Base-by-base conservation (phyloP, 345 rosid genomes). In the Eucalyptus lansdowneana region DNA sequence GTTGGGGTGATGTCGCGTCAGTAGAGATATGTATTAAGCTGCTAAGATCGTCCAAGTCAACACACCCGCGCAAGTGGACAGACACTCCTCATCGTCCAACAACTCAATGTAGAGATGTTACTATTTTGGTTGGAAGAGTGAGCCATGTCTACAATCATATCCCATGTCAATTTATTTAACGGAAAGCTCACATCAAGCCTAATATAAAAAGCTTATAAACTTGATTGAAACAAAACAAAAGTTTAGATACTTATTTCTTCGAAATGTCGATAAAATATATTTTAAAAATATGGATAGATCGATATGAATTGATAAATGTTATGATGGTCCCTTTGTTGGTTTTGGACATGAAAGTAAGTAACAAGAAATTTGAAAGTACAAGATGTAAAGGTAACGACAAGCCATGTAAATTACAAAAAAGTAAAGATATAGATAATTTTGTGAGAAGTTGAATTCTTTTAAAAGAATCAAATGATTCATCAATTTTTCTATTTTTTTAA, bases 381-480 rank as follows among this genome's bases (percentile, higher is more conserved):
- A 34, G 3, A 3, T 15, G 2, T 34, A 9, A 21, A 34, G 12
- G 44, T 19, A 34, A 17, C 0, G 44, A 17, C 24, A 3, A 69
- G 24, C 24, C 42, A 69, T 31, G 24, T 34, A 17, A 69, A 16
- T 34, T 69, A 34, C 44, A 69, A 5, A 21, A 31, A 17, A 9
- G 80, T 31, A 34, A 69, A 69, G 14, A 69, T 65, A 13, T 4
- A 65, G 72, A 29, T 65, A 27, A 62, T 62, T 65, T n/a, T n/a
- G 21, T 1, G 0, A 8, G 40, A 65, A 65, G 10, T 8, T 8
- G 9, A 37, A 69, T 7, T 14, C 4, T 2, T 13, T 62, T 62
- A 6, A 12, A 60, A 60, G 7, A 25, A 60, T 60, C 4, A 0
- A 60, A 60, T 65, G 19, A 65, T 65, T n/a, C 8, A 65, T n/a